Evolutionary conservation across 1,284 basidiomycete species (phyloP), one percentile per base, ranked within the genome.

Genomic region (Leccinum insolens): DNA sequence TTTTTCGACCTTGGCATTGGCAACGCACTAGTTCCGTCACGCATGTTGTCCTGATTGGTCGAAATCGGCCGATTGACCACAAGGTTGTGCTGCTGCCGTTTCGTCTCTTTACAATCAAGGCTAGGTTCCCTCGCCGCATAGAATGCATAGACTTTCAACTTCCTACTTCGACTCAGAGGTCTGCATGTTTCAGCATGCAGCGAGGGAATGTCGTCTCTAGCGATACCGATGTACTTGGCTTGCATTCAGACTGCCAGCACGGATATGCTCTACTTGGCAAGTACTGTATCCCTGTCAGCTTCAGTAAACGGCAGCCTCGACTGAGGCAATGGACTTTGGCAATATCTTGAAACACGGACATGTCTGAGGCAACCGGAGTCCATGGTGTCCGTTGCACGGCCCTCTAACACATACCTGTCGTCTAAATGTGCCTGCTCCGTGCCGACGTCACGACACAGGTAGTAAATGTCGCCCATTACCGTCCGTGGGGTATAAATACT

Each of bases 401-500:
- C 49, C 11, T 52, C 49, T 52, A 55, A 55, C 15, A 59, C 28
- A 59, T 25, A n/a, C 25, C 57, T 28, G 57, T 31, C 57, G n/a
- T 9, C 28, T 11, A 31, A 5, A 31, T 31, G 28, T 59, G 25
- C 49, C 49, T 20, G 20, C 49, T 22, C 20, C 6, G 49, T 52
- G 12, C 28, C 57, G 14, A 61, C 8, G 60, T 61, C 60, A 37
- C 34, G 14, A 61, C 14, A 25, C 60, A 25, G 11, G 57, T 59
- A 59, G 28, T 4, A 14, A 17, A 58, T 8, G 17, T n/a, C n/a
- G 44, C 12, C 25, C 25, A 12, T 59, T 31, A 31, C 28, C 57
- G 11, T 17, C 28, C 25, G 28, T 28, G 28, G 58, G n/a, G 59
- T 67, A 63, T 22, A 67, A 68, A 68, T 49, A 39, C 37, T 17